Evolutionary conservation across 352 stramenopile species (phyloP).

Genomic region (Plasmopara viticola): DNA sequence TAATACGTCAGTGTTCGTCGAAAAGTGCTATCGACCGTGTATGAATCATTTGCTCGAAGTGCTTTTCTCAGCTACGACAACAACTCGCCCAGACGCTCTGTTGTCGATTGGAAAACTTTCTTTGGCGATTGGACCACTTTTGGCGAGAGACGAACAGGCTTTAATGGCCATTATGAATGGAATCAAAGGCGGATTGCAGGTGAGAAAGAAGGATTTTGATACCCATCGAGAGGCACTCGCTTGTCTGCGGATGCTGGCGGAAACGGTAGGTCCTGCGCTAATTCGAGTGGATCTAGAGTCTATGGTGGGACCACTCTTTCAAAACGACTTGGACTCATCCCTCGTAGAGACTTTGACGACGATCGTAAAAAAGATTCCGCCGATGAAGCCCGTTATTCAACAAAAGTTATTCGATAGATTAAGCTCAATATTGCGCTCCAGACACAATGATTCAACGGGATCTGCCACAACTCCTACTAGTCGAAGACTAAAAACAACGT

Average conservation of each 20-base stretch:
- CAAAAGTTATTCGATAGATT: slow-evolving; percentile 82
- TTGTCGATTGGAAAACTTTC: slow-evolving; percentile 83
- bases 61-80: slow-evolving; percentile 70
- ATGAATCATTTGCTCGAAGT: slow-evolving; percentile 84
- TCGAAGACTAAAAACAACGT: slow-evolving; percentile 66
- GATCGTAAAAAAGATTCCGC: slow-evolving; percentile 79
- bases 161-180: slow-evolving; percentile 81
- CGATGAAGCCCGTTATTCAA: slow-evolving; percentile 71
- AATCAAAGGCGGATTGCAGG: slow-evolving; percentile 80
- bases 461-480: slow-evolving; percentile 51
- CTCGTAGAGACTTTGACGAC: slow-evolving; percentile 80
- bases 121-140: slow-evolving; percentile 64
- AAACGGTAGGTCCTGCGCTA: slow-evolving; percentile 63
- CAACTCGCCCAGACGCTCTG: slow-evolving; percentile 67
- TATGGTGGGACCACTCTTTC: slow-evolving; percentile 74
- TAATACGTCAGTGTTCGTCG: slow-evolving; percentile 81
- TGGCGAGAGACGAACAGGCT: slow-evolving; percentile 73
- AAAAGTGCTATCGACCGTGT: slow-evolving; percentile 75
- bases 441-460: slow-evolving; percentile 38
- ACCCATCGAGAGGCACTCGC: slow-evolving; percentile 79
- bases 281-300: slow-evolving; percentile 78
- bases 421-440: slow-evolving; percentile 56
- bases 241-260: slow-evolving; percentile 77
- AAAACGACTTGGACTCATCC: slow-evolving; percentile 75
- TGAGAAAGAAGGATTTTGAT: slow-evolving; percentile 78